Conservation (phyloP, 2,329 filamentous ascomycete species). For the Apiospora koreana region DNA sequence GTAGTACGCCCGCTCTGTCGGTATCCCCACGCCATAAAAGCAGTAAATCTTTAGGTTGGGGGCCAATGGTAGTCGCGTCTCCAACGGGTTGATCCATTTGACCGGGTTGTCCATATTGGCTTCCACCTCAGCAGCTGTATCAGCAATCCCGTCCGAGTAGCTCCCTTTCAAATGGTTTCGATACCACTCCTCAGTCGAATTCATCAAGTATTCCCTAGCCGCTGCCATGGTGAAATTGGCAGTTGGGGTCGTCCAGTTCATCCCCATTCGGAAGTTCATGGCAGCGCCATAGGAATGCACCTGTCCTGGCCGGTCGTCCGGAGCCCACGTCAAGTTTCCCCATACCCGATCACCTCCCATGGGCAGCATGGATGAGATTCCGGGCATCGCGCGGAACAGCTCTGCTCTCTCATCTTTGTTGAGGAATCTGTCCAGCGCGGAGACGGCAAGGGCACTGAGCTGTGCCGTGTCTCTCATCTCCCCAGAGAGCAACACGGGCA, state of each 20-base stretch:
- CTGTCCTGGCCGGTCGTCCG: constrained; percentile 79
- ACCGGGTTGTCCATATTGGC: constrained; percentile 72
- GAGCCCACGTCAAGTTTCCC: constrained; percentile 85
- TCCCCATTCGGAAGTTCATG: constrained; percentile 74
- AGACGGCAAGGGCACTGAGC: constrained; percentile 93
- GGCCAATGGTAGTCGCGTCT: constrained; percentile 82
- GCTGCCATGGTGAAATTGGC: constrained; percentile 79
- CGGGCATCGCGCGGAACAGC: constrained; percentile 95
- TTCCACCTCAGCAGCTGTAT: constrained; percentile 77
- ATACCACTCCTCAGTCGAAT: constrained; percentile 86
- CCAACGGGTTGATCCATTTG: constrained; percentile 96
- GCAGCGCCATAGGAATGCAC: constrained; percentile 76
- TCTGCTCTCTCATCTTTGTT: constrained; percentile 88
- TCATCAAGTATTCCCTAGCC: constrained; percentile 76
- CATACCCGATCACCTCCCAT: constrained; percentile 94
- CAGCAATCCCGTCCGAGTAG: constrained; percentile 89
- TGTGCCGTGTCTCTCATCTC: constrained; percentile 99
- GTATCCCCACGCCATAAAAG: constrained; percentile 94
- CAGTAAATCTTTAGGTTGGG: constrained; percentile 94
- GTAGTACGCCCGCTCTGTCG: constrained; percentile 89
- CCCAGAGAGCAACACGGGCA: constrained; percentile 87
- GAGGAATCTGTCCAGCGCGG: constrained; percentile 93
- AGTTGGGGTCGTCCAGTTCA: constrained; percentile 64
- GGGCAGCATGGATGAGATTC: constrained; percentile 93
- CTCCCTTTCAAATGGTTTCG: constrained; percentile 67